Base-by-base conservation (phyloP, 805 yeast genomes). In the Pichia cabralensis region DNA sequence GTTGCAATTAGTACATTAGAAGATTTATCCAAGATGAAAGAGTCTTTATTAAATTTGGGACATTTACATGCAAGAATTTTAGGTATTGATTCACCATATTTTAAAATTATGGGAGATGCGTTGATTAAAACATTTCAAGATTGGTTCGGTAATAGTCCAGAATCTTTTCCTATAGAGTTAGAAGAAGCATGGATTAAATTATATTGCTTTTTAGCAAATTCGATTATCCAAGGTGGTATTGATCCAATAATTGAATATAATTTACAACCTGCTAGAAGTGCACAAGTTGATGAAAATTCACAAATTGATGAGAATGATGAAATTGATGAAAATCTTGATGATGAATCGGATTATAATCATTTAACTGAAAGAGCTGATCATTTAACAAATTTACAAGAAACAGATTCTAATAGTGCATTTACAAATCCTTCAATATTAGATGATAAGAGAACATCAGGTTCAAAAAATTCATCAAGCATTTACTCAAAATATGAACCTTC, bases 1-100 rank as follows among this genome's bases (percentile, higher is more conserved):
- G 65, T 74, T 28, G 80, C 88, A 3, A 72, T 83, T 39, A 56
- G 68, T 20, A 74, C 74, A 44, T 60, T 83, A 34, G 86, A 80
- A 35, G 66, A 76, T 43, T 60, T 82, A 34, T 49, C 65, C 3
- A 54, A 57, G 6, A 57, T 82, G 45, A 77, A 79, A 46, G 78
- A 67, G 18, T 76, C 76, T 36, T 57, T 84, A 32, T 61, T 60
- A 28, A 69, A 71, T 30, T 56, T 83, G 44, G 94, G 88, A 2
- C 80, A 80, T 50, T 62, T 83, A 33, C 94, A 84, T 53, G 62
- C 84, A 3, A 60, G 94, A 44, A 76, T 83, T 33, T 60, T 83
- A 41, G 84, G 83, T 12, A 78, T 81, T 26, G 85, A 79, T 40
- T 68, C 81, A 0, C 65, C 67, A 3, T 76, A 74, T 49, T 80